Evolutionary conservation across 441 rosid genomes (phyloP).

Genomic region (Aleurites moluccanus): DNA sequence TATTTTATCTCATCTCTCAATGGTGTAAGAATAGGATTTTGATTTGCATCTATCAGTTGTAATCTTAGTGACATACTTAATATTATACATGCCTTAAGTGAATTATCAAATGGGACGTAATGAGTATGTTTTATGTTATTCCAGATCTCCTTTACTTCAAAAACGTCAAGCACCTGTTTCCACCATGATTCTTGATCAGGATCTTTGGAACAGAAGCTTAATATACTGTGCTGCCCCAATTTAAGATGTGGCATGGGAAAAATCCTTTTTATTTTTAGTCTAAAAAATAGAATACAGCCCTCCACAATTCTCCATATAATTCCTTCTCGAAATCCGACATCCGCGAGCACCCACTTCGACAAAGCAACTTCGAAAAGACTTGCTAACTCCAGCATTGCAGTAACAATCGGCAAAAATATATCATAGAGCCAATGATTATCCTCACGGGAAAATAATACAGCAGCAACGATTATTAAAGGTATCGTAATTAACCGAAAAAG

Average conservation of each 20-base stretch:
- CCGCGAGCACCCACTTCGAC: neutral
- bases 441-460: neutral
- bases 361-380: neutral
- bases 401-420: neutral
- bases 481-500: neutral
- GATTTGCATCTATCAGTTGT: neutral
- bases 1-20: neutral
- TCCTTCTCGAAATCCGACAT: neutral
- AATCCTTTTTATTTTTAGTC: neutral
- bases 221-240: neutral
- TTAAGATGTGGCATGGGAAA: neutral
- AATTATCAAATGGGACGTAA: neutral
- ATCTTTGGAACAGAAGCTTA: neutral
- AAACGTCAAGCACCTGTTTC: neutral
- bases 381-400: neutral
- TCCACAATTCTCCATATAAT: neutral
- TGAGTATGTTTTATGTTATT: neutral
- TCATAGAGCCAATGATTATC: neutral
- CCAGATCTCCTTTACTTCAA: neutral
- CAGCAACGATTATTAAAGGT: neutral
- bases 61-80: neutral
- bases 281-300: neutral
- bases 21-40: neutral
- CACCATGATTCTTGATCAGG: neutral
- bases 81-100: neutral